Conservation (phyloP, 2,329 filamentous ascomycete species). For the Byssoonygena ceratinophila region DNA sequence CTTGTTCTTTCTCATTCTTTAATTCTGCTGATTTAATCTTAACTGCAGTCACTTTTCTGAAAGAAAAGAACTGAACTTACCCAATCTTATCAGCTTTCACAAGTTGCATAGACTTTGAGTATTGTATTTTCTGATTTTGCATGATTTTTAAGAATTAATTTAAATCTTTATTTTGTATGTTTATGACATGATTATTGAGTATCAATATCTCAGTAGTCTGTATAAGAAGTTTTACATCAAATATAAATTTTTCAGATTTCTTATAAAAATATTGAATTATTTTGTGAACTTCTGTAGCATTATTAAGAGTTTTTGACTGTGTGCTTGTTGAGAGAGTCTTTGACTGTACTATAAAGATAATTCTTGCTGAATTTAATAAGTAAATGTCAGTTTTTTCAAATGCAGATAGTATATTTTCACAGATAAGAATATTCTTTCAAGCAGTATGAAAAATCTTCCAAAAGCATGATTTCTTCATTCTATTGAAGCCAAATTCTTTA, state of each 20-base stretch:
- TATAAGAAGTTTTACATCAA: not conserved
- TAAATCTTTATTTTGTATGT: not conserved
- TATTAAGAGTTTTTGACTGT: not conserved
- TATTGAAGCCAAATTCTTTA: not conserved
- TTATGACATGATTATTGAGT: not conserved
- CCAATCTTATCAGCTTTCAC: not conserved
- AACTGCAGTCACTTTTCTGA: not conserved
- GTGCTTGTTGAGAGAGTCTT: not conserved
- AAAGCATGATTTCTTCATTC: conserved; percentile 1
- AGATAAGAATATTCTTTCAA: not conserved
- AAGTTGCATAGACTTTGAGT: not conserved
- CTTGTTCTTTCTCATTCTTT: not conserved
- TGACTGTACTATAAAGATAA: too few species aligned
- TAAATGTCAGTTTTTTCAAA: conserved; percentile 3
- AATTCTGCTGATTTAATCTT: not conserved
- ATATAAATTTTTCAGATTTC: not conserved
- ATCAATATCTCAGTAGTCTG: not conserved
- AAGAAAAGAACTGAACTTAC: conserved; percentile 6
- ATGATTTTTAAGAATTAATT: too few species aligned
- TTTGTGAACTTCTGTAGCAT: not conserved
- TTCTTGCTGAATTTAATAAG: not conserved
- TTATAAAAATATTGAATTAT: not conserved
- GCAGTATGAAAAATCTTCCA: conserved; percentile 4
- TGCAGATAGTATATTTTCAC: conserved; percentile 1
- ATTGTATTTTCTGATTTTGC: not conserved